phyloP scores from a whole-genome alignment of 305 asterid species.

The Fraxinus floribunda region DNA sequence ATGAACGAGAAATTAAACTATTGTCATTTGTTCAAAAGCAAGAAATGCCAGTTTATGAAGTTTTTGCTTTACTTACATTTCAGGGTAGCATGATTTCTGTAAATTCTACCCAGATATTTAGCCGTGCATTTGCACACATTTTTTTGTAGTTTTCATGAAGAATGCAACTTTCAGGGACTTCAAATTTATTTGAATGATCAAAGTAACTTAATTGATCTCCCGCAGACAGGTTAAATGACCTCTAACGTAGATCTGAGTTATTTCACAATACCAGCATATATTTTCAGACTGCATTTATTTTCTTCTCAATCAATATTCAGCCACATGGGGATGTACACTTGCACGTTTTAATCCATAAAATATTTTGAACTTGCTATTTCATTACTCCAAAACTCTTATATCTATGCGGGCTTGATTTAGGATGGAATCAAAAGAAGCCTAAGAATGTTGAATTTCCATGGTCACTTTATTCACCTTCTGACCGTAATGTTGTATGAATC shows the following conservation, averaged over 20 bases:
- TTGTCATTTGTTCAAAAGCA: conserved; percentile 11
- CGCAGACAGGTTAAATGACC: neutral
- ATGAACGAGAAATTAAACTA: conserved; percentile 3
- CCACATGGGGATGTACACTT: neutral
- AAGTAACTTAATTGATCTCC: neutral
- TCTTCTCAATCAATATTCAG: neutral
- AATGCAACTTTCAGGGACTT: neutral
- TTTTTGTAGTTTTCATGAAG: neutral
- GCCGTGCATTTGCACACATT: neutral
- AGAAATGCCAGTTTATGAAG: neutral
- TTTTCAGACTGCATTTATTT: neutral
- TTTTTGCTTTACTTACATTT: neutral
- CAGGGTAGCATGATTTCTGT: neutral
- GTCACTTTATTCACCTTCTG: neutral
- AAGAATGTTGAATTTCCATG: neutral
- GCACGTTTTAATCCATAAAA: neutral
- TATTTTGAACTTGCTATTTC: neutral
- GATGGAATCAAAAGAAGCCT: neutral
- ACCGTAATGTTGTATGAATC: neutral
- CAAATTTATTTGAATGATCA: neutral
- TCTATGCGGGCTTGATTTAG: neutral
- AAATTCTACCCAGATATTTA: neutral
- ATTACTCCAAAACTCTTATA: neutral
- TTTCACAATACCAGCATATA: neutral
- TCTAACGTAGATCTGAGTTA: neutral